Conservation (phyloP, 139 green algal genomes). For the Picochlorum sp. region DNA sequence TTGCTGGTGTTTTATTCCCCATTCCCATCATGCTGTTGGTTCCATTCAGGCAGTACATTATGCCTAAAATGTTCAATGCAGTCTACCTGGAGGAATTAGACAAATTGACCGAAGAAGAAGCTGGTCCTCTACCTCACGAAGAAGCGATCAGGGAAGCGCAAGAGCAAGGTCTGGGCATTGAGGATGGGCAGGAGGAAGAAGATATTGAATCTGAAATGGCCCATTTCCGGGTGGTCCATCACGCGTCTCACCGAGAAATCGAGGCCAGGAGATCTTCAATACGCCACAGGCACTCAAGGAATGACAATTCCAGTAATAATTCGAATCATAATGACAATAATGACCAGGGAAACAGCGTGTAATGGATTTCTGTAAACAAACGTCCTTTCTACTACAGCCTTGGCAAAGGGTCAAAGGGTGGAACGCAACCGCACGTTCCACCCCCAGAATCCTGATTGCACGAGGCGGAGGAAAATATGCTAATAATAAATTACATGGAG, state of each 20-base stretch:
- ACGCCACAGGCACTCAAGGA: too few relatives aligned
- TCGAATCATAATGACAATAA: too few relatives aligned
- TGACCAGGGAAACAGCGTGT: too few relatives aligned
- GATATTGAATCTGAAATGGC: constrained; percentile 4
- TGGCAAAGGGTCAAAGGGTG: too few relatives aligned
- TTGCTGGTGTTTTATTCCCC: constrained; percentile 58
- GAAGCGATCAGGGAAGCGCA: constrained; percentile 7
- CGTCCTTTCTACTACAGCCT: too few relatives aligned
- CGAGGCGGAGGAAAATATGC: too few relatives aligned
- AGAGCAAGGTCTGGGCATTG: neutral
- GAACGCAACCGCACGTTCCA: too few relatives aligned
- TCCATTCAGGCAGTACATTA: constrained; percentile 55
- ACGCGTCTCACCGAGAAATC: neutral
- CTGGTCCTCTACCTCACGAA: constrained; percentile 16
- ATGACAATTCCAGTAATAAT: too few relatives aligned
- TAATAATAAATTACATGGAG: too few relatives aligned
- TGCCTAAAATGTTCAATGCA: constrained; percentile 46
- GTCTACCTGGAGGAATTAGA: constrained; percentile 54
- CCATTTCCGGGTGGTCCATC: constrained; percentile 7
- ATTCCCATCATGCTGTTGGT: constrained; percentile 76
- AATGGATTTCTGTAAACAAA: too few relatives aligned
- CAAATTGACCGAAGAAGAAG: constrained; percentile 50
- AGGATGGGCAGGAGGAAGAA: neutral
- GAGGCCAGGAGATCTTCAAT: too few relatives aligned
- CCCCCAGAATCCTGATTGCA: too few relatives aligned